Base-by-base conservation (phyloP, 495 filamentous ascomycete genomes). In the Xylaria bambusicola region DNA sequence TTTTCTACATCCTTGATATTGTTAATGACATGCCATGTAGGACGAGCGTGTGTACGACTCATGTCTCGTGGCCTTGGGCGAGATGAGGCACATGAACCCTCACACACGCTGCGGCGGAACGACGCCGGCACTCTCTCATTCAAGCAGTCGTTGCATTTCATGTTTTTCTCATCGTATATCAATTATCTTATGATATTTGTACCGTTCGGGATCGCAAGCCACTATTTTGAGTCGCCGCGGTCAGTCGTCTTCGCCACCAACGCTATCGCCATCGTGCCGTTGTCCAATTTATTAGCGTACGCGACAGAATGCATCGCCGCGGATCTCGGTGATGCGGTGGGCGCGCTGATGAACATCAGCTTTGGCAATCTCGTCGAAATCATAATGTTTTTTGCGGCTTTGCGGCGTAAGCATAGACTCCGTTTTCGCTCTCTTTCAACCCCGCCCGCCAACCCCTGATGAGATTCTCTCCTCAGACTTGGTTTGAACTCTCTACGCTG, bases 301-400 rank as follows among this genome's bases (percentile, higher is more conserved):
- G 87, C 86, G 13, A 90, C 87, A n/a, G 87, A 89, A 70, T 83
- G 79, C 66, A 85, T 89, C 49, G 87, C 87, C 24, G 78, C 76
- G 54, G 80, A 84, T 52, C 75, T 89, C 66, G 87, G 87, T 29
- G 86, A 90, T 63, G 87, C 85, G 8, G 73, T 88, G 29, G 87
- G 86, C 59, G 87, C 86, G 23, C 71, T 90, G 57, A 80, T 89
- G 71, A 90, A 89, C 58, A 86, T 89, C 24, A 87, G 85, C 9
- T 89, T 89, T 68, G 87, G 87, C 61, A 90, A 90, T 71, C 86
- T 87, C 15, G 87, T 90, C 1, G 87, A 90, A 68, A 73, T 90
- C 60, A 90, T 90, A 66, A 87, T 90, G 57, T 90, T 89, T 78
- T 82, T 68, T 52, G 77, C 62, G 17, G 36, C 17, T 44, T 27